These are phyloP conservation scores for Oryza officinalis DNA, from an alignment of 176 grass and related monocot species.

Conservation along the genomic window DNA sequence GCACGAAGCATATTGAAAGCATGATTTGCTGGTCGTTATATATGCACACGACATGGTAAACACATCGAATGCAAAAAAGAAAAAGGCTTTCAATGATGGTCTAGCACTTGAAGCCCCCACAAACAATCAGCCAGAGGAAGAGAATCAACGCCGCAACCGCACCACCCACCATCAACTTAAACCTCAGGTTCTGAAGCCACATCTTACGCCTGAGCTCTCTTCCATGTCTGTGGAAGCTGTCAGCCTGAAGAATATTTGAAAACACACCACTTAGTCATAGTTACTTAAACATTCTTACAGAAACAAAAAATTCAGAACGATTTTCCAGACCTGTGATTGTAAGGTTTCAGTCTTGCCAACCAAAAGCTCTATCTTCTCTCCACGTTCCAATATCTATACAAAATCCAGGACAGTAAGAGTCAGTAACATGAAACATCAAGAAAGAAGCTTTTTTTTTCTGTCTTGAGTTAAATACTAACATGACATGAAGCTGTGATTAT, in stretches of 20 bases:
- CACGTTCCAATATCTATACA: slow-evolving; percentile 86
- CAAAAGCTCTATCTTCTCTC: slow-evolving; percentile 95
- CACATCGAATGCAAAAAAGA: slow-evolving; percentile 10
- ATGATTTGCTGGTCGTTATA: slow-evolving; percentile 24
- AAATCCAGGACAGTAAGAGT: neutral
- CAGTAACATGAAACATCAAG: neutral
- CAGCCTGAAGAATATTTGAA: slow-evolving; percentile 58
- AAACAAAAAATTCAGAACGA: neutral
- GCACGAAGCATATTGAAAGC: neutral
- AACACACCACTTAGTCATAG: neutral
- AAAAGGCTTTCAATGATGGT: neutral
- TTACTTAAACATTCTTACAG: neutral
- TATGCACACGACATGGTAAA: slow-evolving; percentile 33
- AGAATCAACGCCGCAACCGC: slow-evolving; percentile 53
- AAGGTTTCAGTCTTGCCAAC: slow-evolving; percentile 93
- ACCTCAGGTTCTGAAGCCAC: slow-evolving; percentile 96
- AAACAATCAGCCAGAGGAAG: slow-evolving; percentile 82
- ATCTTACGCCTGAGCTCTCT: slow-evolving; percentile 93
- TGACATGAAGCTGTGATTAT: neutral
- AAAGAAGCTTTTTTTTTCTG: neutral
- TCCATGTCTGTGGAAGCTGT: slow-evolving; percentile 95
- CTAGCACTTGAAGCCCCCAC: slow-evolving; percentile 77
- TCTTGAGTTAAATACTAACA: slow-evolving; percentile 3
- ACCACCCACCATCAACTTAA: slow-evolving; percentile 85
- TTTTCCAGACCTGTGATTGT: slow-evolving; percentile 80